These are phyloP conservation scores for Colletotrichum sp. DNA, from an alignment of 2,329 filamentous ascomycete species.

Conservation along the genomic window DNA sequence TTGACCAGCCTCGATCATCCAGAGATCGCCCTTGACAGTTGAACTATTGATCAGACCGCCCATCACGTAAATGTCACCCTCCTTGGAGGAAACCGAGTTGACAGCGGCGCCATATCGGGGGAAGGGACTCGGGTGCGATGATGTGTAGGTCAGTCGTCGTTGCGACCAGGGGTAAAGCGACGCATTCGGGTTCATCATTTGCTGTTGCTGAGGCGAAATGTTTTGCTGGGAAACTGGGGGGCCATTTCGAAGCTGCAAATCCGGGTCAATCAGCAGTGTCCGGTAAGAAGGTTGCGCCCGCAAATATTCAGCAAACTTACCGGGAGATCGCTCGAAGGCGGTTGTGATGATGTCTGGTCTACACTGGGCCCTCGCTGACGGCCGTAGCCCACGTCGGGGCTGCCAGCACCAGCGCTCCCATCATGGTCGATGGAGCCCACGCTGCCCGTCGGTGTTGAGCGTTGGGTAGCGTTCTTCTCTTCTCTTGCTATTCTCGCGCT, in stretches of 20 bases:
- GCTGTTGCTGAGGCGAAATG: conserved; percentile 13
- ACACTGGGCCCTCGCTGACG: conserved; percentile 59
- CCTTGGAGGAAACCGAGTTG: conserved; percentile 90
- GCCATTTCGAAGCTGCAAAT: conserved; percentile 59
- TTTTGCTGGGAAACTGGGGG: conserved; percentile 35
- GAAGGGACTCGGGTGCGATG: conserved; percentile 84
- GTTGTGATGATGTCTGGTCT: conserved; percentile 48
- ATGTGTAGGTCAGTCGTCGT: conserved; percentile 83
- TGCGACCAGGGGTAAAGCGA: conserved; percentile 97
- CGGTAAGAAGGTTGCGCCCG: conserved; percentile 34
- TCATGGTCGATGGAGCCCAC: conserved; percentile 73
- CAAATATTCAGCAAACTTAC: conserved; percentile 42
- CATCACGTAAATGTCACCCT: conserved; percentile 98
- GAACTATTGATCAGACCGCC: conserved; percentile 93
- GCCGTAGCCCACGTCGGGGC: conserved; percentile 68
- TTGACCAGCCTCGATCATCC: conserved; percentile 93
- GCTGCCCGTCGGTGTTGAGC: conserved; percentile 79
- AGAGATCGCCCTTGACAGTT: conserved; percentile 94
- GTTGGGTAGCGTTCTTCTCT: conserved; percentile 60
- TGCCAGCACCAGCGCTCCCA: conserved; percentile 59
- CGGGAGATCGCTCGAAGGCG: conserved; percentile 39
- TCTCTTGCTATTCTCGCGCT: conserved; percentile 43
- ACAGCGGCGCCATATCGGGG: conserved; percentile 97
- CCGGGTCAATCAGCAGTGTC: not conserved
- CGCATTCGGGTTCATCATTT: conserved; percentile 63